phyloP scores from a whole-genome alignment of 805 yeast genomes.

The Ogataea sp. region DNA sequence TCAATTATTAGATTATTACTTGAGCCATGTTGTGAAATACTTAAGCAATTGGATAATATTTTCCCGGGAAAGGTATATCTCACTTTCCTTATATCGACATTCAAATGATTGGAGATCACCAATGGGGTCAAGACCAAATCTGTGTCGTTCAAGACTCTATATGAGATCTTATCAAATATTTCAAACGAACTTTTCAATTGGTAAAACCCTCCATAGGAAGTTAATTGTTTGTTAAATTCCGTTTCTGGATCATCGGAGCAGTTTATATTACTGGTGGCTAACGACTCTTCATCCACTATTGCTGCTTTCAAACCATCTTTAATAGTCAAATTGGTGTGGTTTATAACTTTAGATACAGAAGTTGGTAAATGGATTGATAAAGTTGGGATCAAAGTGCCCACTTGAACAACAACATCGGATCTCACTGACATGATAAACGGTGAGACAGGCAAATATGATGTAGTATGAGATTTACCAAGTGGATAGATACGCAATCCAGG shows the following conservation, averaged over 20 bases:
- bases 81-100: constrained; percentile 28
- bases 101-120: constrained; percentile 25
- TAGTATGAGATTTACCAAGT: too few relatives aligned
- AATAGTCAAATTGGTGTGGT: too few relatives aligned
- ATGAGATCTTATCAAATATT: constrained; percentile 23
- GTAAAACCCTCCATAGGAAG: constrained; percentile 12
- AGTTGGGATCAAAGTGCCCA: constrained; percentile 2
- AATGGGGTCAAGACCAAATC: constrained; percentile 34
- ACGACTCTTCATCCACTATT: not conserved
- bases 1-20: constrained; percentile 37
- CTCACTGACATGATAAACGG: not conserved
- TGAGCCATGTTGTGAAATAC: constrained; percentile 24
- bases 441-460: too few relatives aligned
- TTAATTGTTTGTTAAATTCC: constrained; percentile 8
- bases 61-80: constrained; percentile 31
- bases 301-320: too few relatives aligned
- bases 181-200: constrained; percentile 6
- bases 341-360: not conserved
- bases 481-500: too few relatives aligned
- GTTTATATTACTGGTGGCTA: not conserved
- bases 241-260: not conserved
- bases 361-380: constrained; percentile 1
- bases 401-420: not conserved
- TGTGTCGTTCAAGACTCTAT: constrained; percentile 26
- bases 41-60: constrained; percentile 28